Percentiles rank a stretch among this genome's conserved stretches.
phyloP scores from a whole-genome alignment of 768 basidiomycete species.

The Tricholoma sp. region DNA sequence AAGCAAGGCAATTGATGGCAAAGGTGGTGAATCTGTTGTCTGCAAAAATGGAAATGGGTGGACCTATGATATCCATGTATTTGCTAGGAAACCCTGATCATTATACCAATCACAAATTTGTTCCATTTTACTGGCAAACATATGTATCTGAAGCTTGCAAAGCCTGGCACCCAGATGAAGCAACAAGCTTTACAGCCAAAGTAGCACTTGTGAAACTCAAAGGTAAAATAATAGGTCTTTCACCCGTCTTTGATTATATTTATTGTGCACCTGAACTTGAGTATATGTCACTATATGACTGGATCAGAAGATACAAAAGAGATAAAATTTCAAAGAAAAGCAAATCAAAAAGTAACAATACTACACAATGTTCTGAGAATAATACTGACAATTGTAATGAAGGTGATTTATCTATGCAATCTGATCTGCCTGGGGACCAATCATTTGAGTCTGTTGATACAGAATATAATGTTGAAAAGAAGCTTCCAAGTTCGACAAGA shows the following conservation, averaged over 20 bases:
- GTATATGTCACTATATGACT: constrained; percentile 22
- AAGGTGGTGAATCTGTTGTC: no score
- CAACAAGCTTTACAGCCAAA: constrained; percentile 1
- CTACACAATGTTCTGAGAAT: no score
- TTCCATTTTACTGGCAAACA: no score
- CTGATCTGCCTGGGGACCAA: not conserved
- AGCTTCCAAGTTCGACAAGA: not conserved
- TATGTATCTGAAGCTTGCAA: no score
- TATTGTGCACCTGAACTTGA: constrained; percentile 18
- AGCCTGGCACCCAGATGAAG: not conserved
- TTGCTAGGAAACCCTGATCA: no score
- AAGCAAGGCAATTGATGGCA: no score
- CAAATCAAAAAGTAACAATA: not conserved
- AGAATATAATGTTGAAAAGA: not conserved
- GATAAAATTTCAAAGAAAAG: constrained; percentile 5
- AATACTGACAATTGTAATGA: no score
- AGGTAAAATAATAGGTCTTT: constrained; percentile 17
- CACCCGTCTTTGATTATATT: constrained; percentile 29
- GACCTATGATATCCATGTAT: no score
- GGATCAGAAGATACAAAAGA: constrained; percentile 13
- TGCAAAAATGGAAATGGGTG: no score
- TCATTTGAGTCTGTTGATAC: not conserved
- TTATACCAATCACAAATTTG: no score
- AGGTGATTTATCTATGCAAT: not conserved
- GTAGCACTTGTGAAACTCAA: constrained; percentile 15